A percentile compares a stretch with the other conserved stretches of the same genome.
Evolutionary conservation across 108 stramenopile species (phyloP).

Genomic region (Mayamaea pseudoterrestris): DNA sequence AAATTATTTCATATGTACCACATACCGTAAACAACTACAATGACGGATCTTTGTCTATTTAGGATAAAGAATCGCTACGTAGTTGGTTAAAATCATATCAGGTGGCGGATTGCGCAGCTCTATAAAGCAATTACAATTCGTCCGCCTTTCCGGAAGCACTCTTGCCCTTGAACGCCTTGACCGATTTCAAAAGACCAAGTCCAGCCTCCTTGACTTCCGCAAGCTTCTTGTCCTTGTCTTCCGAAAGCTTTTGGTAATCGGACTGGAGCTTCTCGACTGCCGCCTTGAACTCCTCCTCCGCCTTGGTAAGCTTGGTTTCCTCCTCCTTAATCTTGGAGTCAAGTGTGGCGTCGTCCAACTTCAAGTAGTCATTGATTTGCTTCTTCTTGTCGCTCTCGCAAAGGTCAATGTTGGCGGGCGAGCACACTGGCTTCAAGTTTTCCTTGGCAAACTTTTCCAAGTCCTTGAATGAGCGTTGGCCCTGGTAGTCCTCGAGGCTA

Average conservation of each 20-base stretch:
- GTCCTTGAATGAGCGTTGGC: conserved; percentile 42
- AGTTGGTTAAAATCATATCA: too few species aligned
- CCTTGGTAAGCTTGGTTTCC: conserved; percentile 46
- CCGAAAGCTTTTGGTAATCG: conserved; percentile 35
- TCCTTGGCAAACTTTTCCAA: conserved; percentile 58
- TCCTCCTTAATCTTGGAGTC: conserved; percentile 30
- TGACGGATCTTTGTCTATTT: too few species aligned
- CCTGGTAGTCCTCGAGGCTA: conserved; percentile 58
- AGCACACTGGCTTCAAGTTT: conserved; percentile 65
- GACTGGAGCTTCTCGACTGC: conserved; percentile 53
- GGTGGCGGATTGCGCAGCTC: too few species aligned
- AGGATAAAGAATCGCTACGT: too few species aligned
- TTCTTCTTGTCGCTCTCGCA: conserved; percentile 60
- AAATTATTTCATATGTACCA: too few species aligned
- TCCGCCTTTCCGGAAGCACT: too few species aligned
- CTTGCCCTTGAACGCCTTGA: too few species aligned
- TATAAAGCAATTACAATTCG: too few species aligned
- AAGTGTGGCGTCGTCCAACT: conserved; percentile 34
- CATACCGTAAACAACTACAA: too few species aligned
- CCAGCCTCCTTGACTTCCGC: conserved; percentile 73
- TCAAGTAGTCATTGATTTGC: conserved; percentile 39
- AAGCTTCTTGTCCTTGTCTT: conserved; percentile 59
- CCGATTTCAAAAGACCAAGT: conserved; percentile 80
- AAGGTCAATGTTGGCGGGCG: conserved; percentile 40
- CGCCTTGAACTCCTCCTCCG: conserved; percentile 42